These are phyloP conservation scores for Phytophthora multivora DNA, from an alignment of 352 stramenopile genomes.

Conservation along the genomic window DNA sequence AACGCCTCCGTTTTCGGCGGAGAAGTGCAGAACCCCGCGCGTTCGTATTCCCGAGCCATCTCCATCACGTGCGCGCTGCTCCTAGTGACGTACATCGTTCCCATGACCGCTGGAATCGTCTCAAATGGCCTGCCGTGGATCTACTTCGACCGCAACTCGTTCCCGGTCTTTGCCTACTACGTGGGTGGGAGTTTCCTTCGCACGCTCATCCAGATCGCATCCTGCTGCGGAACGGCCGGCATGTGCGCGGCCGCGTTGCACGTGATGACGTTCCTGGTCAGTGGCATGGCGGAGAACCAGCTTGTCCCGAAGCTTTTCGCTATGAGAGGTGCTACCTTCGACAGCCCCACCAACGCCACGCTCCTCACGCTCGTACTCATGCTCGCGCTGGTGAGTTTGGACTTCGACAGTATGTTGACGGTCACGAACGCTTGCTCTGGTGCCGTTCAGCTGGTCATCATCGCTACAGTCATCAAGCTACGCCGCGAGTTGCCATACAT, in stretches of 20 bases:
- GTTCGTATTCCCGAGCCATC: constrained; percentile 88
- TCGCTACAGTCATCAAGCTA: constrained; percentile 89
- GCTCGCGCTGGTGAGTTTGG: constrained; percentile 50
- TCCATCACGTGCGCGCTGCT: constrained; percentile 75
- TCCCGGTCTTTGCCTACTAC: constrained; percentile 80
- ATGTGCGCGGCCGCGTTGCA: constrained; percentile 92
- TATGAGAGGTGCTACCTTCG: constrained; percentile 40
- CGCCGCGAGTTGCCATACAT: constrained; percentile 75
- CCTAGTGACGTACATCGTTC: constrained; percentile 86
- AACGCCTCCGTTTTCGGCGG: constrained; percentile 90
- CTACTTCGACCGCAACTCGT: constrained; percentile 87
- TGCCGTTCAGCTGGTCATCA: constrained; percentile 87
- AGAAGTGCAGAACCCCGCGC: constrained; percentile 87
- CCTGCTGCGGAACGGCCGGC: constrained; percentile 80
- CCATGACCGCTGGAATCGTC: constrained; percentile 83
- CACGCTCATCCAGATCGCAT: constrained; percentile 77
- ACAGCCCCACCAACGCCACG: constrained; percentile 45
- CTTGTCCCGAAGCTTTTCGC: constrained; percentile 84
- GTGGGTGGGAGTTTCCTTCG: constrained; percentile 85
- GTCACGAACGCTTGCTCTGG: constrained; percentile 93
- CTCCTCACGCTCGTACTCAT: constrained; percentile 42
- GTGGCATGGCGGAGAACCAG: constrained; percentile 75
- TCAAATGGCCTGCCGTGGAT: constrained; percentile 56
- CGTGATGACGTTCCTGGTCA: constrained; percentile 88
- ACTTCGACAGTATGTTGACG: constrained; percentile 77